Percentiles rank a stretch among this genome's conserved stretches.
These are phyloP conservation scores for Trichosanthes truncata DNA, from an alignment of 306 rosid genomes.

Conservation along the genomic window DNA sequence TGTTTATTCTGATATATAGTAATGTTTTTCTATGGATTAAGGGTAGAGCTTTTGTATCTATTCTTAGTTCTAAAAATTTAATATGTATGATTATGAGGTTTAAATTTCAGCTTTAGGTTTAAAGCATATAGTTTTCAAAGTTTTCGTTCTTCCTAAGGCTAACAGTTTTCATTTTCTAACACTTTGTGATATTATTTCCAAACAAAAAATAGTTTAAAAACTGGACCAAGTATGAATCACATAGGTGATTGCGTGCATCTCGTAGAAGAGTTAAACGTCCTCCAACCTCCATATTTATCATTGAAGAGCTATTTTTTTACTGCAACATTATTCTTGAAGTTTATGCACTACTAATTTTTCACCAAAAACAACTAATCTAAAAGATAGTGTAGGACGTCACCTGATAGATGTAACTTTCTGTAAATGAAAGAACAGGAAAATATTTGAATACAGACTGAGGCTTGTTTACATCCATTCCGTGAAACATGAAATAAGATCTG, in stretches of 20 bases:
- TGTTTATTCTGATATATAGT: background rate
- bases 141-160: background rate
- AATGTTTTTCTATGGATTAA: background rate
- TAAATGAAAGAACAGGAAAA: conserved; percentile 70
- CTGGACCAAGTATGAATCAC: background rate
- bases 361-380: conserved; percentile 7
- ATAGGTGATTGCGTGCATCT: background rate
- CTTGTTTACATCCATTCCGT: conserved; percentile 63
- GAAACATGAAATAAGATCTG: conserved; percentile 96
- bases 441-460: conserved; percentile 62
- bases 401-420: conserved; percentile 89
- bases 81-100: background rate
- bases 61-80: background rate
- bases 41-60: background rate
- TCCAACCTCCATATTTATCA: background rate
- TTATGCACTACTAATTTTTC: background rate
- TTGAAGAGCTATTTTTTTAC: background rate
- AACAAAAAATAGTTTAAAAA: background rate
- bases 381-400: conserved; percentile 22
- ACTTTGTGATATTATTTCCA: background rate
- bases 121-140: background rate
- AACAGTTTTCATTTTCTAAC: background rate
- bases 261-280: background rate
- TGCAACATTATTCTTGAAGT: background rate
- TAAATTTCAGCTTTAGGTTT: background rate